Conservation (phyloP, 306 rosid genomes). For the Medicago ruthenica region DNA sequence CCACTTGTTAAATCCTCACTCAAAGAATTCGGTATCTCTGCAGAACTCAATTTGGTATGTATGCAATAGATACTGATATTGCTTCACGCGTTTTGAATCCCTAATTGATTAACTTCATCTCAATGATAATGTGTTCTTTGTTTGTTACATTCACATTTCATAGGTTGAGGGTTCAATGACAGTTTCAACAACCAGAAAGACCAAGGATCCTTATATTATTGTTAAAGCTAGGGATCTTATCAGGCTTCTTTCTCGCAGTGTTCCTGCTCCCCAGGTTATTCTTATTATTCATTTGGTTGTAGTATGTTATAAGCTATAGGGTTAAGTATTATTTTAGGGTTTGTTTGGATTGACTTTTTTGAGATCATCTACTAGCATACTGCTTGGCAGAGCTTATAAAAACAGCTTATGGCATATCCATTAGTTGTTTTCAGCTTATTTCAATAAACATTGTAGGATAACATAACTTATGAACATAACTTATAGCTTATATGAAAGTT, state of each 20-base stretch:
- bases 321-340: neutral
- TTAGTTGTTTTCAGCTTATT: neutral
- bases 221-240: constrained; percentile 92
- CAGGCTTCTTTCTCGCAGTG: constrained; percentile 89
- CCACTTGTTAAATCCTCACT: constrained; percentile 69
- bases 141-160: neutral
- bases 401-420: neutral
- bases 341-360: too few species aligned
- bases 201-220: constrained; percentile 83
- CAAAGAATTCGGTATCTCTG: constrained; percentile 60
- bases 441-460: neutral
- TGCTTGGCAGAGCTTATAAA: neutral
- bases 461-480: too few species aligned
- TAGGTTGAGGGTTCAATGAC: constrained; percentile 95
- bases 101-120: neutral
- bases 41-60: constrained; percentile 74
- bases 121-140: neutral
- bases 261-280: constrained; percentile 86
- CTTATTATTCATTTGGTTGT: neutral
- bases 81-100: neutral
- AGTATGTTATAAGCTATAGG: neutral
- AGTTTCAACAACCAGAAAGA: constrained; percentile 88
- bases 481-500: neutral
- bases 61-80: neutral
- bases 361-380: neutral